These are phyloP conservation scores for Paspalum vaginatum DNA, from an alignment of 176 grass and related monocot species.

Conservation along the genomic window DNA sequence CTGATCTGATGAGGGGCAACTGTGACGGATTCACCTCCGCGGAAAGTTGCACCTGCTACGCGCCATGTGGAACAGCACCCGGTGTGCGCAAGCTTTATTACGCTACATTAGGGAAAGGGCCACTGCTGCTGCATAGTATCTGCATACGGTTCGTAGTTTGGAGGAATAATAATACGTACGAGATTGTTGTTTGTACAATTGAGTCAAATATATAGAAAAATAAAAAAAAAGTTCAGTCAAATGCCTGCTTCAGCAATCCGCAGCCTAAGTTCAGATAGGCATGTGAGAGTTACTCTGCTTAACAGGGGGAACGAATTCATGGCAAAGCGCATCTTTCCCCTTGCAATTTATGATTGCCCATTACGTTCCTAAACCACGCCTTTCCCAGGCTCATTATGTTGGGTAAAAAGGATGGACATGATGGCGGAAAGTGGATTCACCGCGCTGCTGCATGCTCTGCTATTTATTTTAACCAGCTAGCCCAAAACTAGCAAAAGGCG, in stretches of 20 bases:
- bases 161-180: background rate
- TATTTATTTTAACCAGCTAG: constrained; percentile 26
- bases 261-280: background rate
- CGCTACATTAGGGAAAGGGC: constrained; percentile 29
- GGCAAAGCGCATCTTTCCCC: background rate
- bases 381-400: constrained; percentile 38
- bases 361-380: constrained; percentile 1
- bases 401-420: constrained; percentile 39
- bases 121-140: background rate
- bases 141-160: background rate
- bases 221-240: background rate
- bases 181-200: constrained; percentile 10
- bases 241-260: background rate
- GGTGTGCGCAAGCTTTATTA: constrained; percentile 41
- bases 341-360: constrained; percentile 15
- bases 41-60: constrained; percentile 47
- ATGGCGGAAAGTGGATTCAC: constrained; percentile 38
- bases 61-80: constrained; percentile 38
- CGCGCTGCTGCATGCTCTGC: background rate
- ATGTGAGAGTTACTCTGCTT: background rate
- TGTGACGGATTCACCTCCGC: constrained; percentile 36
- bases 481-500: constrained; percentile 38
- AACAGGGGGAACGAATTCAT: background rate
- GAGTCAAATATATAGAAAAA: background rate
- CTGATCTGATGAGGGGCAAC: background rate